A percentile compares a stretch with the other conserved stretches of the same genome.
Evolutionary conservation across 768 basidiomycete genomes (phyloP).

Genomic region (Lactifluus piperatus): DNA sequence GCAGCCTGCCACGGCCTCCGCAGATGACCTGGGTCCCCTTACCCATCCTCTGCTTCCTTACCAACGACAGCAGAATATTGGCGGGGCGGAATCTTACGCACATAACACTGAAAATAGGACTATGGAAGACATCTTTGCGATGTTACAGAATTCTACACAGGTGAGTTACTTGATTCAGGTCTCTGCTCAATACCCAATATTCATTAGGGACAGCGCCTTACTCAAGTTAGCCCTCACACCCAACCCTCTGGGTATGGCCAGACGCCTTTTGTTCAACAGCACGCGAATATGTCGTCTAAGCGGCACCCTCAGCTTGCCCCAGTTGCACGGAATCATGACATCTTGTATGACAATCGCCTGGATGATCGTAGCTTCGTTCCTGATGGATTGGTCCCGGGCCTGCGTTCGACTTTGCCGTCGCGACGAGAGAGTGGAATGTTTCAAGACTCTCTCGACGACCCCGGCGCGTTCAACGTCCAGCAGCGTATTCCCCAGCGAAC

Average conservation of each 20-base stretch:
- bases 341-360: conserved; percentile 62
- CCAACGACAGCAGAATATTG: conserved; percentile 34
- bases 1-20: conserved; percentile 31
- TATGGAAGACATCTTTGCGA: conserved; percentile 75
- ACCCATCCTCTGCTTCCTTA: conserved; percentile 36
- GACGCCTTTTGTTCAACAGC: conserved; percentile 22
- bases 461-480: conserved; percentile 51
- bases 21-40: conserved; percentile 36
- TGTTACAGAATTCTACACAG: conserved; percentile 70
- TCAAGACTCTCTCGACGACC: conserved; percentile 53
- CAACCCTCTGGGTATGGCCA: conserved; percentile 23
- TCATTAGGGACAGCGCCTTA: conserved; percentile 14
- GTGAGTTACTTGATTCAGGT: conserved; percentile 32
- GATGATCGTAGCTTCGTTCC: conserved; percentile 76
- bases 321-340: conserved; percentile 46
- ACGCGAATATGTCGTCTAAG: conserved; percentile 30
- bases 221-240: conserved; percentile 16
- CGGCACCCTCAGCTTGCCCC: conserved; percentile 28
- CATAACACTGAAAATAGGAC: conserved; percentile 45
- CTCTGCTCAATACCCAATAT: conserved; percentile 18
- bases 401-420: conserved; percentile 57
- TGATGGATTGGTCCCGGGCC: conserved; percentile 79
- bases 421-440: conserved; percentile 48
- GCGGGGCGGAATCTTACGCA: conserved; percentile 30
- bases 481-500: conserved; percentile 41